Evolutionary conservation across 2,329 filamentous ascomycete genomes (phyloP).

Genomic region (Penicillium digitatum): DNA sequence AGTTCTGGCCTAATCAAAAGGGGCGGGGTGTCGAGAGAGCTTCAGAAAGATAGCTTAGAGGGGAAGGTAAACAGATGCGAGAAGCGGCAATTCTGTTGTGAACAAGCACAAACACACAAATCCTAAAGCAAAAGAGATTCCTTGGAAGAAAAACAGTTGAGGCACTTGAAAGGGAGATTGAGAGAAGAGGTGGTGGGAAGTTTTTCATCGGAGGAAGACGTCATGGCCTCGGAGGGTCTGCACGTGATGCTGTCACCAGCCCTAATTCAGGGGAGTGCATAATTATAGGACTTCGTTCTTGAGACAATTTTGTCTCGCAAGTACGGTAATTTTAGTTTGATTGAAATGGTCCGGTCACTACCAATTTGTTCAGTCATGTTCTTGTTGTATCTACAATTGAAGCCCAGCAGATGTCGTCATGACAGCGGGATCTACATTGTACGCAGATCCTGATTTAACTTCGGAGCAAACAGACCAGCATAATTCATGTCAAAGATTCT

Average conservation of each 20-base stretch:
- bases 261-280: not conserved
- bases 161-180: slow-evolving; percentile 39
- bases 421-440: not conserved
- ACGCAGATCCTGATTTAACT: not conserved
- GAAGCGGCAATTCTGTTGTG: not conserved
- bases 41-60: slow-evolving; percentile 11
- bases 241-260: slow-evolving; percentile 22
- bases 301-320: not conserved
- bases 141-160: slow-evolving; percentile 4
- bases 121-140: not conserved
- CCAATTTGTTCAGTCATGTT: not conserved
- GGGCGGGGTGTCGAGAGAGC: slow-evolving; percentile 18
- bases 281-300: not conserved
- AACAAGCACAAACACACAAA: not conserved
- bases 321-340: not conserved
- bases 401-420: not conserved
- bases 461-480: not conserved
- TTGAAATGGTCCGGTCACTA: not conserved
- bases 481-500: not conserved
- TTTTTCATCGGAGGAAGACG: slow-evolving; percentile 29
- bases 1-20: slow-evolving; percentile 16
- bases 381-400: not conserved
- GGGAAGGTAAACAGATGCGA: slow-evolving; percentile 15
- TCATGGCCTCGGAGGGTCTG: slow-evolving; percentile 22
- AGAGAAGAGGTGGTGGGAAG: slow-evolving; percentile 59